Base-by-base conservation (phyloP, 2,329 filamentous ascomycete species). In the Penicillium sp. region DNA sequence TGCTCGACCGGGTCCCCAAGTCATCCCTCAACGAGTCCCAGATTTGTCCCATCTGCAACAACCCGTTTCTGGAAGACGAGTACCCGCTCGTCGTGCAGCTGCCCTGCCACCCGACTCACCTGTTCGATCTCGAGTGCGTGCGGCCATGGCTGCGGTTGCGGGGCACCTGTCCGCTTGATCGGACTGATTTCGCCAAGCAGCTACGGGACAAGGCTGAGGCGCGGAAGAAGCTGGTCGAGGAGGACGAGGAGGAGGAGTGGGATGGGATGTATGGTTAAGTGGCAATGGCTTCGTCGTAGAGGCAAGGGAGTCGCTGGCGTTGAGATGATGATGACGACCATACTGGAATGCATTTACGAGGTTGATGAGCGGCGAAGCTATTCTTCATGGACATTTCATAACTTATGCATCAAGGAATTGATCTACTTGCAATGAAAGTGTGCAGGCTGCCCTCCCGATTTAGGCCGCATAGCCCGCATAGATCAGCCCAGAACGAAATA, bases 71-170 rank as follows among this genome's bases (percentile, higher is more conserved):
- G 4, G 78, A 81, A n/a, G 79, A 82, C 49, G 50, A 73, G 30
- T 80, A 81, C 51, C 80, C 80, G n/a, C 73, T 84, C 13, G 77
- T 83, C 23, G 79, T 84, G 31, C 71, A 73, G 18, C 59, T 84
- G 20, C 78, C 80, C 7, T 84, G 80, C 50, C 78, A 83, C 57
- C 68, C 74, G 11, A 74, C 74, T 25, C 80, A 84, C 58, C 54
- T 78, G 14, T 83, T 83, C 60, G 80, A 84, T 62, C 60, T 83
- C 17, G 80, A 83, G 53, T 84, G 80, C 60, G 78, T 84, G 45
- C 65, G 73, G 42, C 80, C 80, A 0, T 84, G 80, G 80, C 62
- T 84, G 47, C 75, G 81, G 49, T 66, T 83, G 39, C 77, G 81
- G 47, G 76, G 78, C 7, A 83, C 79, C 14, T 84, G 80, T 63